Conservation (phyloP, 2,329 filamentous ascomycete genomes). For the Aschersonia sp. region DNA sequence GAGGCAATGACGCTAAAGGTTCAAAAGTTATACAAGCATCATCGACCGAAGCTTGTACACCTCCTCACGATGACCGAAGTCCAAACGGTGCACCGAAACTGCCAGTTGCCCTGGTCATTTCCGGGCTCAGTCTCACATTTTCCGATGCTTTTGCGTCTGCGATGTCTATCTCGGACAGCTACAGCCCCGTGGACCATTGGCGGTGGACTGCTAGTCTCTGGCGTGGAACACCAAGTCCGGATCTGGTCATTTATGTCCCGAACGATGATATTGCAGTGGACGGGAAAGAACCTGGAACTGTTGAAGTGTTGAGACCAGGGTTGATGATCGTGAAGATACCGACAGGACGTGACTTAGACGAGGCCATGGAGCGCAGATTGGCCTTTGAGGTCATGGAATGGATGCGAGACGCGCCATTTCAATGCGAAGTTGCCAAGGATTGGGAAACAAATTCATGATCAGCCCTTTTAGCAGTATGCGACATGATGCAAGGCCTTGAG, state of each 20-base stretch:
- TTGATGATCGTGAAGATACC: constrained; percentile 40
- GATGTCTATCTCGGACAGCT: constrained; percentile 63
- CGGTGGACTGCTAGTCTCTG: constrained; percentile 93
- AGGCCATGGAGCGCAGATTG: constrained; percentile 58
- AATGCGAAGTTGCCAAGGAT: constrained; percentile 10
- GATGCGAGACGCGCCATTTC: constrained; percentile 37
- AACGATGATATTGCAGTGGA: constrained; percentile 16
- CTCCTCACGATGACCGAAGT: constrained; percentile 2
- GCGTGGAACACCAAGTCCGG: constrained; percentile 72
- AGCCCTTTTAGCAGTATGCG: not conserved
- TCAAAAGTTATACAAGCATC: not conserved
- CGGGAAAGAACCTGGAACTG: constrained; percentile 22
- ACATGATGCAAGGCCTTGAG: not conserved
- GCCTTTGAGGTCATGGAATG: constrained; percentile 85
- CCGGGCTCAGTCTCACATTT: constrained; percentile 66
- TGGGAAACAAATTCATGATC: not conserved
- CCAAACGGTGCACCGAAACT: constrained; percentile 16
- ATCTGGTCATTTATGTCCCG: constrained; percentile 59
- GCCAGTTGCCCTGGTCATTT: constrained; percentile 62
- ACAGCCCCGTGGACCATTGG: constrained; percentile 83
- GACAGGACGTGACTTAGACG: constrained; percentile 35
- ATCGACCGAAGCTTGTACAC: constrained; percentile 3
- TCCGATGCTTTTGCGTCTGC: constrained; percentile 62
- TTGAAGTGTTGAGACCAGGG: constrained; percentile 41
- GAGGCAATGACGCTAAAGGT: constrained; percentile 1